Percentiles rank a stretch among this genome's conserved stretches.
Evolutionary conservation across 23 red algal species (phyloP).

Genomic region (Chondrus crispus): DNA sequence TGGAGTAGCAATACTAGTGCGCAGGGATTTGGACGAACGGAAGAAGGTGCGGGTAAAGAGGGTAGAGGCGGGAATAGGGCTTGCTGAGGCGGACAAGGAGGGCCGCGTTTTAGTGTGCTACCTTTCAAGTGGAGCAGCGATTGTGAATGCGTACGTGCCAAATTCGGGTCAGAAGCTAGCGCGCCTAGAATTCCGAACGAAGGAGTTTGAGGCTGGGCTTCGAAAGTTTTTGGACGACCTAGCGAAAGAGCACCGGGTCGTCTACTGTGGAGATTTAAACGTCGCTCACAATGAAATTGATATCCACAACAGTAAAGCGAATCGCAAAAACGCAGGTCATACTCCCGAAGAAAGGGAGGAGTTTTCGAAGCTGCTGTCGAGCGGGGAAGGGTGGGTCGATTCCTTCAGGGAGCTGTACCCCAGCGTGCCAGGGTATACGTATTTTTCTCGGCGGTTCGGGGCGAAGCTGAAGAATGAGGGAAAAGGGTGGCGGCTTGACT

Average conservation of each 20-base stretch:
- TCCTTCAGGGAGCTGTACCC: conserved; percentile 64
- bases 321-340: conserved; percentile 77
- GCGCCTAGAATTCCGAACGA: conserved; percentile 47
- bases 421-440: conserved; percentile 47
- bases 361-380: conserved; percentile 54
- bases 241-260: conserved; percentile 23
- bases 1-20: conserved; percentile 53
- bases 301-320: conserved; percentile 77
- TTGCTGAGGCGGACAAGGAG: conserved; percentile 44
- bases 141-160: conserved; percentile 74
- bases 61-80: conserved; percentile 28
- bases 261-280: conserved; percentile 71
- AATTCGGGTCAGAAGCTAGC: conserved; percentile 61
- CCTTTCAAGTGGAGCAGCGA: conserved; percentile 15
- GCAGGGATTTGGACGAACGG: not conserved
- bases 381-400: conserved; percentile 65
- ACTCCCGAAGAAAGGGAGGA: conserved; percentile 75
- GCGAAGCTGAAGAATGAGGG: conserved; percentile 31
- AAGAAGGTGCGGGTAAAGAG: not conserved
- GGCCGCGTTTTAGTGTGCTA: conserved; percentile 49
- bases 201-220: conserved; percentile 49
- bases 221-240: conserved; percentile 40
- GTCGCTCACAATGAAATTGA: conserved; percentile 86
- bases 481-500: conserved; percentile 88
- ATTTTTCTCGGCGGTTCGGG: conserved; percentile 53